phyloP scores from a whole-genome alignment of 192 early-diverging fungal species.

The Physocladia obscura region DNA sequence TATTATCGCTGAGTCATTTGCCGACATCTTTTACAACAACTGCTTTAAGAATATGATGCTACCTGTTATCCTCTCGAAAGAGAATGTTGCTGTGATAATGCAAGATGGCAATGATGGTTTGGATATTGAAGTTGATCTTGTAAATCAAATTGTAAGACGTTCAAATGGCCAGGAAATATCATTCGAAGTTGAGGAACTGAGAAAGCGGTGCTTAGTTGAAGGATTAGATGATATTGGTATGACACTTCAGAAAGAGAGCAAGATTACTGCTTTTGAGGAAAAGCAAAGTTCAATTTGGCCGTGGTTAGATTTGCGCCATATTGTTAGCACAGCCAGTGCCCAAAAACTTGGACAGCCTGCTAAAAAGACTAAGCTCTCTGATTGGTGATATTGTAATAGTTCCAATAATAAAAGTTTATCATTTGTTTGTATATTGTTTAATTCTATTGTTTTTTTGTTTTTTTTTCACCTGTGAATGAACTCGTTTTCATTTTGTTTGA shows the following conservation, averaged over 20 bases:
- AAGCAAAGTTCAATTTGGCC: constrained; percentile 51
- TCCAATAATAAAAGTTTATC: too few species aligned
- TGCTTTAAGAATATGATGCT: constrained; percentile 76
- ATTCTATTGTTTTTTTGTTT: too few species aligned
- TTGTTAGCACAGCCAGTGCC: background rate
- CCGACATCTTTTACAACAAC: constrained; percentile 77
- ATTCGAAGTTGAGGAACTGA: constrained; percentile 63
- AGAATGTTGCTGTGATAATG: constrained; percentile 39
- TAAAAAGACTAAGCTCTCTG: constrained; percentile 15
- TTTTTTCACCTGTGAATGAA: too few species aligned
- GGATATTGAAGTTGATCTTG: constrained; percentile 57
- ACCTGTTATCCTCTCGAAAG: constrained; percentile 32
- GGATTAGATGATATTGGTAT: constrained; percentile 74
- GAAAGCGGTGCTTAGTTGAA: constrained; percentile 65
- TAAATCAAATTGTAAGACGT: constrained; percentile 45
- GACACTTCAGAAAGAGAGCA: constrained; percentile 60
- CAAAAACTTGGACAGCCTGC: background rate
- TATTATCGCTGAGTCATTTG: constrained; percentile 67
- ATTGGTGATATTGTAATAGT: constrained; percentile 12
- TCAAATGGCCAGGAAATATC: constrained; percentile 42
- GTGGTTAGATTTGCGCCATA: constrained; percentile 61
- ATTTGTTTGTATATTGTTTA: too few species aligned
- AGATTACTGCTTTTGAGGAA: constrained; percentile 55
- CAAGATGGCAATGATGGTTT: constrained; percentile 47
- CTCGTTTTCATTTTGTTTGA: too few species aligned